A percentile compares a stretch with the other conserved stretches of the same genome.
Evolutionary conservation across 2,329 filamentous ascomycete species (phyloP).

Genomic region (Seiridium cupressi): DNA sequence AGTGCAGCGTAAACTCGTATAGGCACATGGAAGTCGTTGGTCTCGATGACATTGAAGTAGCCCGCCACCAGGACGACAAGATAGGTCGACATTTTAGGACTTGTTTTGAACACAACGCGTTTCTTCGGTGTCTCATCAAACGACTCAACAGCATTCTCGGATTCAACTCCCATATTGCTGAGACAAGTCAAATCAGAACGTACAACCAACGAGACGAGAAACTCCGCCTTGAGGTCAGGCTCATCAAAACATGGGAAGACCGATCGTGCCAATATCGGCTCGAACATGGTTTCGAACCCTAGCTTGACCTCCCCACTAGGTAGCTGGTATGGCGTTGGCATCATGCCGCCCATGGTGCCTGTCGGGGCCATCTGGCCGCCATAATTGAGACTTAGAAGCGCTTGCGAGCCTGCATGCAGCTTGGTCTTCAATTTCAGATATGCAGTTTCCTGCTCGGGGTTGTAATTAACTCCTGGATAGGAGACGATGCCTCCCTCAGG

Average conservation of each 20-base stretch:
- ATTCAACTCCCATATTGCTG: slow-evolving; percentile 58
- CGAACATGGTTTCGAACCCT: slow-evolving; percentile 36
- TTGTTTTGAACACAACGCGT: slow-evolving; percentile 66
- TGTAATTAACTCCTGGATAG: not conserved
- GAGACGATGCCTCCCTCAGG: not conserved
- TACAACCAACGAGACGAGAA: slow-evolving; percentile 65
- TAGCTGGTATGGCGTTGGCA: slow-evolving; percentile 1
- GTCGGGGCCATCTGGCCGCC: not conserved
- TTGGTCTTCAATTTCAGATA: not conserved
- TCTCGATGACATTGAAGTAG: slow-evolving; percentile 57
- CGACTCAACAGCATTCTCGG: not conserved
- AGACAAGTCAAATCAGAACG: slow-evolving; percentile 66
- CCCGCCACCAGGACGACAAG: slow-evolving; percentile 12
- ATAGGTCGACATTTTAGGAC: slow-evolving; percentile 36
- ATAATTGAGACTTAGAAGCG: not conserved
- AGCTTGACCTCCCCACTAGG: slow-evolving; percentile 1
- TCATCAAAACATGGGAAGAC: slow-evolving; percentile 75
- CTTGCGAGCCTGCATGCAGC: not conserved
- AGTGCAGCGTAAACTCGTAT: slow-evolving; percentile 55
- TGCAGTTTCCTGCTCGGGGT: not conserved
- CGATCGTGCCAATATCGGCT: slow-evolving; percentile 63
- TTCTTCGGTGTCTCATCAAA: slow-evolving; percentile 40
- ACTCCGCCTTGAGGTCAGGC: slow-evolving; percentile 67
- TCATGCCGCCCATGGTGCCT: slow-evolving; percentile 6
- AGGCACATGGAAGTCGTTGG: slow-evolving; percentile 63